Conservation (phyloP, 305 asterid species). For the Solanum chacoense region DNA sequence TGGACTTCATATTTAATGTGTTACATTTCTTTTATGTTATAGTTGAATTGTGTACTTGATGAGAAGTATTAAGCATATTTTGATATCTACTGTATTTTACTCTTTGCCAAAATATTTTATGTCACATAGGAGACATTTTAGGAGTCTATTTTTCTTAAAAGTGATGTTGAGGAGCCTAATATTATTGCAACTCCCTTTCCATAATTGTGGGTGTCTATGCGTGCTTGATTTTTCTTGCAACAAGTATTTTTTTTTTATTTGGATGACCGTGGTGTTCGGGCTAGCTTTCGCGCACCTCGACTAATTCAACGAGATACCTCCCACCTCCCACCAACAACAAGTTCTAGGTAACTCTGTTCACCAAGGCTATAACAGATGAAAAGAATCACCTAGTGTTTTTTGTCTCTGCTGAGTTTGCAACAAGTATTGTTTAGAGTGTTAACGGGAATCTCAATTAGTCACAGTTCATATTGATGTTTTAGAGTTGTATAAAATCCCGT, state of each 20-base stretch:
- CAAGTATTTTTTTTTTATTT: not conserved
- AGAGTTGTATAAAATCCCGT: not conserved
- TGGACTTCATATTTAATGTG: not conserved
- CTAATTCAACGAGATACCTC: not conserved
- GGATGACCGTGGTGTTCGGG: not conserved
- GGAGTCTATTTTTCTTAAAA: not conserved
- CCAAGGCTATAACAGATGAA: not conserved
- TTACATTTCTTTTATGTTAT: not conserved
- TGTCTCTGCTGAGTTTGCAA: not conserved
- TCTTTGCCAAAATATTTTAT: not conserved
- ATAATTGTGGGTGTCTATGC: not conserved
- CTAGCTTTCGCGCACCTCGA: not conserved
- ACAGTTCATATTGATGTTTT: not conserved
- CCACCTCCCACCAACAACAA: not conserved
- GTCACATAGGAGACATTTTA: not conserved
- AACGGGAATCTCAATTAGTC: not conserved
- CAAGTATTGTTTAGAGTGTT: not conserved
- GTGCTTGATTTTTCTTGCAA: not conserved
- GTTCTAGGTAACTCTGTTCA: not conserved
- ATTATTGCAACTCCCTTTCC: not conserved
- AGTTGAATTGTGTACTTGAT: not conserved
- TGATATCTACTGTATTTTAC: not conserved
- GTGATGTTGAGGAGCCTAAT: not conserved
- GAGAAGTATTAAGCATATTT: not conserved
- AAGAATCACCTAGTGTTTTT: not conserved